These are phyloP conservation scores for Neopestalotiopsis clavispora DNA, from an alignment of 2,329 filamentous ascomycete genomes.

Conservation along the genomic window DNA sequence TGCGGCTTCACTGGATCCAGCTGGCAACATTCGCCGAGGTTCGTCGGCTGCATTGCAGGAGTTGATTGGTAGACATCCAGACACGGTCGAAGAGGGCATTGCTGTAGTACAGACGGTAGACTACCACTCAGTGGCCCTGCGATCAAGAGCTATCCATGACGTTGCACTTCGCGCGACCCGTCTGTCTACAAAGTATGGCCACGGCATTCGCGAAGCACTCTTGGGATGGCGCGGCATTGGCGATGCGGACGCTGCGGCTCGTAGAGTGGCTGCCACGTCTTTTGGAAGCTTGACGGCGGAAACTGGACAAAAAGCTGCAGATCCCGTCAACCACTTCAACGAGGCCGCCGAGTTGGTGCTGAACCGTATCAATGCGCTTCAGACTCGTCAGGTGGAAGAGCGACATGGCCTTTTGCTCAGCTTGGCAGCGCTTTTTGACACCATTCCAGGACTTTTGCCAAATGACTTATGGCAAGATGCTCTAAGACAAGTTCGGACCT, in stretches of 20 bases:
- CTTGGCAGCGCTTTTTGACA: constrained; percentile 62
- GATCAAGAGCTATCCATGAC: constrained; percentile 79
- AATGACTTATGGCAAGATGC: constrained; percentile 14
- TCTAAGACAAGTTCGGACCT: constrained; percentile 22
- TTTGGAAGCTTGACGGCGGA: constrained; percentile 64
- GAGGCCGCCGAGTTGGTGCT: constrained; percentile 48
- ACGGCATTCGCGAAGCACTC: constrained; percentile 71
- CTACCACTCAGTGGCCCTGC: constrained; percentile 90
- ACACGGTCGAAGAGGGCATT: constrained; percentile 83
- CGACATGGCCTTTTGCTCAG: constrained; percentile 70
- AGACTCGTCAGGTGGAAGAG: constrained; percentile 68
- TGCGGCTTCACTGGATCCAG: constrained; percentile 83
- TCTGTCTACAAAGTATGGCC: constrained; percentile 73
- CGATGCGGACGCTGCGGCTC: constrained; percentile 75
- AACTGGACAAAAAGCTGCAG: constrained; percentile 32
- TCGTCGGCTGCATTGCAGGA: constrained; percentile 94
- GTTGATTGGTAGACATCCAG: constrained; percentile 88
- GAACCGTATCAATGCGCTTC: constrained; percentile 49
- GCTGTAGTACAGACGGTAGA: constrained; percentile 87
- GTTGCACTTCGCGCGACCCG: constrained; percentile 72
- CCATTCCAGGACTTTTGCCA: constrained; percentile 41
- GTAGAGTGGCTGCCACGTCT: constrained; percentile 72
- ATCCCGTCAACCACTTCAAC: constrained; percentile 35
- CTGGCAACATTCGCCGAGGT: constrained; percentile 91
- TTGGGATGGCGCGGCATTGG: constrained; percentile 89